phyloP scores from a whole-genome alignment of 176 grass and related monocot genomes.

The Bonia amplexicaulis region DNA sequence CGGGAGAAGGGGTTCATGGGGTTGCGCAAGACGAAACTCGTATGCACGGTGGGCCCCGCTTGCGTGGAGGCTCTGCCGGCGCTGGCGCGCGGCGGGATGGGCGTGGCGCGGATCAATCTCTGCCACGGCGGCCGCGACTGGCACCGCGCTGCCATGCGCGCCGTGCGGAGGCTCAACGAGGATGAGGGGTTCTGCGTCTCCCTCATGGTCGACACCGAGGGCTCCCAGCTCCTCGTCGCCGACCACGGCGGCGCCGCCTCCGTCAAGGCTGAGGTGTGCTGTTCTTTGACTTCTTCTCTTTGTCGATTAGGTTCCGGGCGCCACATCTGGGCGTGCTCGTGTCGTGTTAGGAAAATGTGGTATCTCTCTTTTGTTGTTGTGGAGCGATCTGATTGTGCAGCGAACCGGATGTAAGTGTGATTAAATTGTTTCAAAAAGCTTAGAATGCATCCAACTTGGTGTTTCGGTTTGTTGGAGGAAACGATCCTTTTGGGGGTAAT shows the following conservation, averaged over 20 bases:
- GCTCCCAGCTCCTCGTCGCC: conserved; percentile 56
- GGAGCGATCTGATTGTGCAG: background rate
- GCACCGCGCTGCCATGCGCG: conserved; percentile 46
- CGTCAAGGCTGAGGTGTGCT: conserved; percentile 52
- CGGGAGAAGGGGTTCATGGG: conserved; percentile 72
- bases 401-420: background rate
- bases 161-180: conserved; percentile 52
- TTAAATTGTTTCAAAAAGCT: background rate
- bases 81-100: conserved; percentile 65
- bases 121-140: conserved; percentile 57
- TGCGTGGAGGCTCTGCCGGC: conserved; percentile 44
- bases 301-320: background rate
- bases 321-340: background rate
- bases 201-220: conserved; percentile 73
- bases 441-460: background rate
- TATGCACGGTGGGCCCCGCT: conserved; percentile 63
- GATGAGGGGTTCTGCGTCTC: conserved; percentile 61
- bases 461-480: background rate
- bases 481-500: background rate
- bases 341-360: background rate
- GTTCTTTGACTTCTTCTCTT: background rate
- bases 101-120: conserved; percentile 66
- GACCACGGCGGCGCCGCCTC: conserved; percentile 48
- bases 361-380: background rate
- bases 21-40: conserved; percentile 59